phyloP scores from a whole-genome alignment of 345 rosid species.

The Brassica nigra region DNA sequence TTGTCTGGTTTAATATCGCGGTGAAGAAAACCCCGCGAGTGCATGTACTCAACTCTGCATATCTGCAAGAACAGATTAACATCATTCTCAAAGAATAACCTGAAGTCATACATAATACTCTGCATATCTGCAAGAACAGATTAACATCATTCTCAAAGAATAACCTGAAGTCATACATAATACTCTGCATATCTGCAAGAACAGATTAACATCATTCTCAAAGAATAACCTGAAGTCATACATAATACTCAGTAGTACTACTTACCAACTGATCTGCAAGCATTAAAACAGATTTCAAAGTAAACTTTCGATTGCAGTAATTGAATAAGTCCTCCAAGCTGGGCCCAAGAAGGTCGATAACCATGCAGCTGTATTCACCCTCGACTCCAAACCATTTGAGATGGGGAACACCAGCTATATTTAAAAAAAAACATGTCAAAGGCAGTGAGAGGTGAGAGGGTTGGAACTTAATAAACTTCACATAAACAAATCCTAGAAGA shows the following conservation, averaged over 20 bases:
- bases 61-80: slow-evolving; percentile 54
- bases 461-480: neutral
- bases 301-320: slow-evolving; percentile 74
- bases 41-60: slow-evolving; percentile 94
- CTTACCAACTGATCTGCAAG: slow-evolving; percentile 85
- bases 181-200: too few relatives aligned
- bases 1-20: slow-evolving; percentile 90
- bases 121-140: too few relatives aligned
- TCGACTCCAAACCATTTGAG: slow-evolving; percentile 93
- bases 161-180: neutral
- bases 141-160: neutral
- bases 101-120: neutral
- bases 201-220: neutral
- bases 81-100: slow-evolving; percentile 4
- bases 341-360: slow-evolving; percentile 93
- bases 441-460: neutral
- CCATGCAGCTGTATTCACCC: slow-evolving; percentile 82
- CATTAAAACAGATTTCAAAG: slow-evolving; percentile 86
- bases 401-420: slow-evolving; percentile 84
- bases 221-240: neutral
- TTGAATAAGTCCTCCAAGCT: slow-evolving; percentile 91
- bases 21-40: slow-evolving; percentile 89
- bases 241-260: neutral
- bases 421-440: neutral
- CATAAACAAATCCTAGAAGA: neutral